A percentile compares a stretch with the other conserved stretches of the same genome.
Conservation (phyloP, 371 early-diverging fungal species). For the Actinomucor elegans region DNA sequence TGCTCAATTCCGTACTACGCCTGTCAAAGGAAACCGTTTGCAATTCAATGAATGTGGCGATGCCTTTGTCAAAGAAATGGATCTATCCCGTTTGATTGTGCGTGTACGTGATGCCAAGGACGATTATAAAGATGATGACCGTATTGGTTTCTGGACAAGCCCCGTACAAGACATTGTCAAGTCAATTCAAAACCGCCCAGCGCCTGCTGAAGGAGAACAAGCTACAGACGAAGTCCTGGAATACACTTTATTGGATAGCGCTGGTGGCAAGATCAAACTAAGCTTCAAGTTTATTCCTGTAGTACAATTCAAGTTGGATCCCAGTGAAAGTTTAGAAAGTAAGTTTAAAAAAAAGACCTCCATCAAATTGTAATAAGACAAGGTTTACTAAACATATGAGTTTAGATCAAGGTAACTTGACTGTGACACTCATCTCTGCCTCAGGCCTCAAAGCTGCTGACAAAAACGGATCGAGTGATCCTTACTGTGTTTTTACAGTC, state of each 20-base stretch:
- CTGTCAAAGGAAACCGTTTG: conserved; percentile 18
- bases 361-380: not conserved
- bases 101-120: conserved; percentile 20
- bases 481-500: conserved; percentile 66
- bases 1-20: conserved; percentile 28
- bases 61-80: conserved; percentile 38
- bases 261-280: conserved; percentile 18
- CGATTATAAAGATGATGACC: conserved; percentile 10
- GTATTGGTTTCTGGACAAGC: conserved; percentile 22
- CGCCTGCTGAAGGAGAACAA: not conserved
- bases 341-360: not conserved
- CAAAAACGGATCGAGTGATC: conserved; percentile 68
- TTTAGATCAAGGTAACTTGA: conserved; percentile 34
- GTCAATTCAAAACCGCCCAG: conserved; percentile 4
- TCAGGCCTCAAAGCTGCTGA: conserved; percentile 41
- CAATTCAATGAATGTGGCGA: conserved; percentile 30
- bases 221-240: not conserved
- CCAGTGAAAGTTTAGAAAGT: conserved; percentile 39
- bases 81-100: conserved; percentile 26
- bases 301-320: conserved; percentile 27
- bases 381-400: not conserved
- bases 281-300: conserved; percentile 29
- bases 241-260: conserved; percentile 12
- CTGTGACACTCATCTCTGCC: conserved; percentile 30
- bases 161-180: conserved; percentile 21